Evolutionary conservation across 106 monocot species (phyloP), one percentile per base, ranked within the genome.

Genomic region (Dactylorhiza incarnata): DNA sequence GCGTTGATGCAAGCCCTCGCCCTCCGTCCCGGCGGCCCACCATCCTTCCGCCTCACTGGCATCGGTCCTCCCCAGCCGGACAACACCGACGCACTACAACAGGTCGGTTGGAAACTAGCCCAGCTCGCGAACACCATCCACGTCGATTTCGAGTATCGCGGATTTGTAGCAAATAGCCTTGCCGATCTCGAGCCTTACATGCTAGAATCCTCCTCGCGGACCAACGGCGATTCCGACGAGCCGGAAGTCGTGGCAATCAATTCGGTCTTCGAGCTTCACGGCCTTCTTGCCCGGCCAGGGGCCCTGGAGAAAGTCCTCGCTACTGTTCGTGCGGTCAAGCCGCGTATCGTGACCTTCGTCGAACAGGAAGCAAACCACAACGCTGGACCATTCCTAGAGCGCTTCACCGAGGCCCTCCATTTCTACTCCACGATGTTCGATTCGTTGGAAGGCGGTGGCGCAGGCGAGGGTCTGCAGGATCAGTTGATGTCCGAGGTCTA

Each of bases 391-490:
- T 97, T 97, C 75, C 11, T 84, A 56, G 93, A 91, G 47, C 80
- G 96, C 48, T 97, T 97, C 89, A 97, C 83, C 5, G 96, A 97
- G 80, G 89, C 96, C 1, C 82, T 97, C 45, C 94, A 94, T 78
- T 97, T 91, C 89, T 97, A 97, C 68, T 95, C 93, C 19, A 91
- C 93, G 49, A 87, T 97, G 89, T 97, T 93, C 81, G 96, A 96
- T 61, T 96, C 96, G 9, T 69, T 96, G 67, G 96, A 96, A 62
- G 90, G 85, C 71, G 83, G 81, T 44, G 56, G 66, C n/a, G 52
- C 44, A 11, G 69, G 48, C 26, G 73, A 48, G 23, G 79, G 62
- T 54, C 74, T 71, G 54, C 83, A 84, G 80, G 83, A 83, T 67
- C 80, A 83, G 77, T 50, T 81, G 72, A 86, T 87, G 87, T 77